A percentile compares a stretch with the other conserved stretches of the same genome.
Conservation (phyloP, 2,329 filamentous ascomycete species). For the Passalora sequoiae region DNA sequence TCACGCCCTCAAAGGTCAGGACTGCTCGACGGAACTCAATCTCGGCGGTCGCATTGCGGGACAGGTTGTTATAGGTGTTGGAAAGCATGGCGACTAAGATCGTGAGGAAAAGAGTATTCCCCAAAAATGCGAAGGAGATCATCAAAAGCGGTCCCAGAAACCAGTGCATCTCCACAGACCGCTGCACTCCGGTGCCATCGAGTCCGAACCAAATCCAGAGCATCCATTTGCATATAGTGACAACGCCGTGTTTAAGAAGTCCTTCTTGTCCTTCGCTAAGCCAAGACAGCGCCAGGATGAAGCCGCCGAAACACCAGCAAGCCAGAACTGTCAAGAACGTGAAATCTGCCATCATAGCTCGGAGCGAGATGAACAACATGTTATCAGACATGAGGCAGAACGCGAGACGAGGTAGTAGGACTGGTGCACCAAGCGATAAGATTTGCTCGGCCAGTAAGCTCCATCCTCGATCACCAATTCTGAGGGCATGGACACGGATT, state of each 20-base stretch:
- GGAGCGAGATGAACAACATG: slow-evolving; percentile 72
- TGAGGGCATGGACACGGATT: slow-evolving; percentile 62
- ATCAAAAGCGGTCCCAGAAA: slow-evolving; percentile 74
- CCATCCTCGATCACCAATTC: slow-evolving; percentile 37
- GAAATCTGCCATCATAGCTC: slow-evolving; percentile 83
- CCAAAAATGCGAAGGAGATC: slow-evolving; percentile 78
- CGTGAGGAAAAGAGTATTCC: slow-evolving; percentile 83
- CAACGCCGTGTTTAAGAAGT: slow-evolving; percentile 36
- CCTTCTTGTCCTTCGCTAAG: slow-evolving; percentile 57
- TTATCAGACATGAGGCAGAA: slow-evolving; percentile 82
- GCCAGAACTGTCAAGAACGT: slow-evolving; percentile 69
- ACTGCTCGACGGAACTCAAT: slow-evolving; percentile 78
- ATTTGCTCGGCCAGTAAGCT: slow-evolving; percentile 61
- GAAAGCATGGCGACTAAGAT: slow-evolving; percentile 82
- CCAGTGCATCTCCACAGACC: slow-evolving; percentile 66
- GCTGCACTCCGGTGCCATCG: slow-evolving; percentile 58
- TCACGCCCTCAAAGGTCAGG: slow-evolving; percentile 78
- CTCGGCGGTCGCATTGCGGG: slow-evolving; percentile 71
- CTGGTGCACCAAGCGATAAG: slow-evolving; percentile 71
- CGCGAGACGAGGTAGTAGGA: slow-evolving; percentile 71
- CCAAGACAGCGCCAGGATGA: slow-evolving; percentile 74
- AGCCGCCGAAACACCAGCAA: slow-evolving; percentile 78
- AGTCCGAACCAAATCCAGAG: slow-evolving; percentile 89
- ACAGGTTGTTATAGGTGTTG: slow-evolving; percentile 76
- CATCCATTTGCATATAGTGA: slow-evolving; percentile 85